Conservation (phyloP, 108 stramenopile species). For the Nannochloropsis oceanica region DNA sequence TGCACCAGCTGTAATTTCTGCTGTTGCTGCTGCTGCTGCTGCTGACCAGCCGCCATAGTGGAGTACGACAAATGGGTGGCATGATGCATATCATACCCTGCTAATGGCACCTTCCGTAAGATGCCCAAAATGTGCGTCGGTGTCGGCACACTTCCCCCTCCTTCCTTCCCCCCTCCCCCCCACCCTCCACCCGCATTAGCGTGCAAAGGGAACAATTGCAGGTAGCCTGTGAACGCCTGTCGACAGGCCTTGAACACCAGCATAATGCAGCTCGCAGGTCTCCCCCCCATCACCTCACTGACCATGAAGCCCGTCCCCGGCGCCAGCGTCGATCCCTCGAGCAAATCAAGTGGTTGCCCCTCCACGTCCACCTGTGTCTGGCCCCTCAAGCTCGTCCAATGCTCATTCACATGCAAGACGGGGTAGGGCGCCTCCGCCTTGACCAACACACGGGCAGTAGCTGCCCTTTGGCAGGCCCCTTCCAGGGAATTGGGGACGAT, state of each 20-base stretch:
- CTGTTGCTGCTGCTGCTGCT: too few species aligned
- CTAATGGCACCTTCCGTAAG: not conserved
- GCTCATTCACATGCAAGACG: not conserved
- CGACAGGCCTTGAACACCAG: not conserved
- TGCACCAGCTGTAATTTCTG: too few species aligned
- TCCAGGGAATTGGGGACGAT: constrained; percentile 15
- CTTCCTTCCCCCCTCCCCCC: not conserved
- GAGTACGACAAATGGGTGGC: too few species aligned
- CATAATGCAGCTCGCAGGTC: not conserved
- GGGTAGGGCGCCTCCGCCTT: not conserved
- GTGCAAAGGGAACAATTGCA: not conserved
- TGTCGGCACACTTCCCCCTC: not conserved
- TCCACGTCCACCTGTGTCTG: not conserved
- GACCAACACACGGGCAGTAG: not conserved
- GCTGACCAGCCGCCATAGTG: too few species aligned
- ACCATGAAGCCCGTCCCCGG: not conserved
- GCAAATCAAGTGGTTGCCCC: not conserved
- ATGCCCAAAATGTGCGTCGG: not conserved
- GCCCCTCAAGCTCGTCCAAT: not conserved
- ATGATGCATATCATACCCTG: not conserved
- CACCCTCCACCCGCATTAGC: not conserved
- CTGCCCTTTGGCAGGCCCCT: not conserved
- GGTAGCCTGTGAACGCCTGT: not conserved
- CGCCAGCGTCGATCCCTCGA: not conserved
- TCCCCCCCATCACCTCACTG: not conserved